Base-by-base conservation (phyloP, 768 basidiomycete species). In the Boletus tomentosulus region DNA sequence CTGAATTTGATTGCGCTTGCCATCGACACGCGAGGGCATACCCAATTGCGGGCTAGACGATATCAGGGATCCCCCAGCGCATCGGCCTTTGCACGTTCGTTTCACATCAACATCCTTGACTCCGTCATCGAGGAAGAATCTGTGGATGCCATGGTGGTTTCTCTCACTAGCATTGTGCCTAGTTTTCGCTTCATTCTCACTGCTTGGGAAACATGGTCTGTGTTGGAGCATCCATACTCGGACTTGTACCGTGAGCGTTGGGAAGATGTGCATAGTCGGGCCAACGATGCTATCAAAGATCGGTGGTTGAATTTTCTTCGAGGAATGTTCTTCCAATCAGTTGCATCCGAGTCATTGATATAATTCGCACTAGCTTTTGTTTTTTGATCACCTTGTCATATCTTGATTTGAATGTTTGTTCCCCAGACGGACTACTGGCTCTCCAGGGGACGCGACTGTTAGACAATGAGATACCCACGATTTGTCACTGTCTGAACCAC, bases 21-120 rank as follows among this genome's bases (percentile, higher is more conserved):
- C n/a, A 35, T 61, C 16, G 57, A 59, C 28, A 56, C 57, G 1
- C 37, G 51, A 0, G 48, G 31, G 8, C 50, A 43, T 24, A 38
- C 37, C 1, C 10, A 35, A 37, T 4, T n/a, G 7, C 51, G 48
- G 2, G 28, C 34, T 13, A 43, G 4, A 8, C 49, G 16, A 28
- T 19, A 19, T 3, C 16, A 4, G 8, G 11, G 5, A n/a, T 4
- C 13, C 1, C 12, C 19, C 3, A 6, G 19, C 11, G 16, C 22
- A 13, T 15, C 31, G 9, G 13, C 41, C 12, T 6, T 27, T 28
- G 11, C 8, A 11, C 4, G 9, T 8, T 2, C 22, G 3, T 34
- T 46, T 11, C 10, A 11, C 13, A 43, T 54, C 19, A 10, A 57
- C 3, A 25, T 57, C 7, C 35, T 50, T 11, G 55, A 59, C 35